Evolutionary conservation across 2,329 filamentous ascomycete species (phyloP), one percentile per base, ranked within the genome.

Genomic region (Stylonectria norvegica): DNA sequence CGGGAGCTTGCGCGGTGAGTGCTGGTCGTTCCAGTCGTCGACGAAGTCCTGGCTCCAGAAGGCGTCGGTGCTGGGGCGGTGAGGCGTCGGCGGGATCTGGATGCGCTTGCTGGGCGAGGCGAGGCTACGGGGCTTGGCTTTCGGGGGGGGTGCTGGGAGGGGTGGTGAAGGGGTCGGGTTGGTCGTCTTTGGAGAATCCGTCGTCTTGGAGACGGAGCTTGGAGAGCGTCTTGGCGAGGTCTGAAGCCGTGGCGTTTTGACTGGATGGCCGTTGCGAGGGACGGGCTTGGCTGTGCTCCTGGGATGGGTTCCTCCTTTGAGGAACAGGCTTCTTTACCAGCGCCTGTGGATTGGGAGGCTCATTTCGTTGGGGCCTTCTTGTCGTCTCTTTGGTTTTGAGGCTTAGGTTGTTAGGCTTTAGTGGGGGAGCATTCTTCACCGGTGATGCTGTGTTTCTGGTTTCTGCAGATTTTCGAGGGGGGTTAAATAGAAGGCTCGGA

Each of bases 21-120:
- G 75, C 38, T 78, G 67, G 31, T 83, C 79, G 45, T 83, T 81
- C 79, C 79, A 84, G 30, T 78, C 73, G 50, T 83, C 76, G 17
- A 80, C 69, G 12, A 76, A 60, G 10, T 75, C 73, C 45, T 76
- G 73, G 37, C 68, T 69, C 81, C 80, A 84, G 53, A 83, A 83
- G 5, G 65, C 66, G 45, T 83, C 79, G 27, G 71, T 71, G 37
- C 64, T 75, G 16, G 72, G 71, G 18, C 68, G 63, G 42, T 81
- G 71, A 3, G 76, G 75, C 1, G 76, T 76, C 23, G 66, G 64
- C 2, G 78, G 78, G 28, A 82, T 77, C 1, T 40, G 40, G 5
- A 50, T 46, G 12, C 45, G 49, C 45, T 66, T 68, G 27, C 45
- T 57, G 2, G 64, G 59, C 4, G 64, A 65, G 5, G 45, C 28